These are phyloP conservation scores for Fusarium sp. DNA, from an alignment of 2,329 filamentous ascomycete genomes.

Conservation along the genomic window DNA sequence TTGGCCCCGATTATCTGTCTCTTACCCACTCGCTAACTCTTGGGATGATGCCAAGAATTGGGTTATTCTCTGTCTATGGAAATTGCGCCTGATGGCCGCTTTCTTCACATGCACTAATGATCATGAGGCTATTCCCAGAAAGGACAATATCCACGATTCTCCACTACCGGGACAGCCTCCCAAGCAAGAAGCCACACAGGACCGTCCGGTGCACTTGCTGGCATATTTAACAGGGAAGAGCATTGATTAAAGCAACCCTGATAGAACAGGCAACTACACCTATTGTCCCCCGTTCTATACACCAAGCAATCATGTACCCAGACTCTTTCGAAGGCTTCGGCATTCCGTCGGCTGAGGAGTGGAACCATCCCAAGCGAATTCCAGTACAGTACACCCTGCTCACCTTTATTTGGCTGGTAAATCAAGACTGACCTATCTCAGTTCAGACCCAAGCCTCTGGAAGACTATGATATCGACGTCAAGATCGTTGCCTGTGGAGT, in stretches of 20 bases:
- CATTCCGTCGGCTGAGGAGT: neutral
- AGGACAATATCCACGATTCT: neutral
- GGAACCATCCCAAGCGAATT: neutral
- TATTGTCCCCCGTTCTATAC: neutral
- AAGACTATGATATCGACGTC: slow-evolving; percentile 75
- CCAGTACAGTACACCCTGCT: neutral
- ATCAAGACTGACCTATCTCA: neutral
- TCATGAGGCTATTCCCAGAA: neutral
- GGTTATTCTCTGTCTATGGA: neutral
- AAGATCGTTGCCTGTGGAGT: slow-evolving; percentile 74
- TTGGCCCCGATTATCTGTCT: neutral
- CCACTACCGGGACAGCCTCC: no score
- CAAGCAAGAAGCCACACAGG: neutral
- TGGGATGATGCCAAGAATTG: neutral
- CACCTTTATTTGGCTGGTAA: neutral
- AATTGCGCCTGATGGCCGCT: neutral
- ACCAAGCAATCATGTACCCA: neutral
- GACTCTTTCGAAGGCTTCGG: neutral
- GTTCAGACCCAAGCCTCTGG: slow-evolving; percentile 71
- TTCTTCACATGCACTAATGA: neutral
- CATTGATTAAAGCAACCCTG: neutral
- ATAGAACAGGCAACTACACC: neutral
- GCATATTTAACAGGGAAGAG: neutral
- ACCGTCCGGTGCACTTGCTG: neutral
- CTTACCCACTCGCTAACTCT: neutral